phyloP scores from a whole-genome alignment of 2,329 filamentous ascomycete species.

The Ophidiomyces ophidiicola region DNA sequence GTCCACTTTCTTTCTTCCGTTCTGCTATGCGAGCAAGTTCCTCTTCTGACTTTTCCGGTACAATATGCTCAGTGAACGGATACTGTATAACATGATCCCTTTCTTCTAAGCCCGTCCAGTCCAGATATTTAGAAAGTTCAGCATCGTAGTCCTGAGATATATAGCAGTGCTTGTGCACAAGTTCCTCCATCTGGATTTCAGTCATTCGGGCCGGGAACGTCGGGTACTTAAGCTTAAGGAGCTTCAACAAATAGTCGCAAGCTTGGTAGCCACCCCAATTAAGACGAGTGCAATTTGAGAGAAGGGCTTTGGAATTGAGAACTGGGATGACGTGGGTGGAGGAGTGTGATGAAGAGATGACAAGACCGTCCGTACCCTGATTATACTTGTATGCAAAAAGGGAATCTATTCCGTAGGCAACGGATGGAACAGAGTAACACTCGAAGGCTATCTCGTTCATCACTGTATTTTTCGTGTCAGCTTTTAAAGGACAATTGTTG shows the following conservation, averaged over 20 bases:
- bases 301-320: slow-evolving; percentile 68
- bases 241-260: slow-evolving; percentile 80
- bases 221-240: slow-evolving; percentile 84
- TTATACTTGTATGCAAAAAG: slow-evolving; percentile 94
- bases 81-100: slow-evolving; percentile 83
- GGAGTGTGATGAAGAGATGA: slow-evolving; percentile 84
- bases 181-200: slow-evolving; percentile 71
- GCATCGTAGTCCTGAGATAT: slow-evolving; percentile 70
- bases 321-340: slow-evolving; percentile 94
- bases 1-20: slow-evolving; percentile 85
- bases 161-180: slow-evolving; percentile 82
- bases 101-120: slow-evolving; percentile 86
- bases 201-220: slow-evolving; percentile 77
- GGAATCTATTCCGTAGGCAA: slow-evolving; percentile 91
- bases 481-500: too few species aligned
- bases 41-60: slow-evolving; percentile 86
- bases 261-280: slow-evolving; percentile 92
- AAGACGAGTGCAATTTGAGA: slow-evolving; percentile 72
- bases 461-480: slow-evolving; percentile 41
- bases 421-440: slow-evolving; percentile 78
- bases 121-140: slow-evolving; percentile 65
- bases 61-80: slow-evolving; percentile 80
- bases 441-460: slow-evolving; percentile 98
- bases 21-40: slow-evolving; percentile 83
- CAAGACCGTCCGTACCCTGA: slow-evolving; percentile 70